phyloP scores from a whole-genome alignment of 2,329 filamentous ascomycete species.

The Fusarium subtropicale region DNA sequence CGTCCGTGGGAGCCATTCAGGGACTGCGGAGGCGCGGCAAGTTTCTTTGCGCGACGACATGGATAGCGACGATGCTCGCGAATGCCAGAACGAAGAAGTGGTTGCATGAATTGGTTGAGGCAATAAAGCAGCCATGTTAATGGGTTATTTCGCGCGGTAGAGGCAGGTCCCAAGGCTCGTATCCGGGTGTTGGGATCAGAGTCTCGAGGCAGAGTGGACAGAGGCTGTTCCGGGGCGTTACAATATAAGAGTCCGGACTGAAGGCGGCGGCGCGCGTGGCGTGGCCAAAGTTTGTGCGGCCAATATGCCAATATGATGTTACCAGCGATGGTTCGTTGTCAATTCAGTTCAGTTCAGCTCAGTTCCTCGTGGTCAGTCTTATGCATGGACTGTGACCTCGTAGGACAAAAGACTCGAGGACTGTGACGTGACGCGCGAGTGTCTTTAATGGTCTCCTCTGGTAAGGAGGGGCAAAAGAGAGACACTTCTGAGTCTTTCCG shows the following conservation, averaged over 20 bases:
- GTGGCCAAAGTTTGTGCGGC: constrained; percentile 40
- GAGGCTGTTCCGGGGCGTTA: constrained; percentile 36
- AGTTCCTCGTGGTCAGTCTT: constrained; percentile 32
- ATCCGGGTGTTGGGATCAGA: constrained; percentile 8
- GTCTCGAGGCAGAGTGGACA: constrained; percentile 20
- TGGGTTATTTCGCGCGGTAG: constrained; percentile 4
- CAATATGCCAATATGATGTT: constrained; percentile 40
- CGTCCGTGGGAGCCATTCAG: constrained; percentile 30
- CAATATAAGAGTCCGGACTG: constrained; percentile 43
- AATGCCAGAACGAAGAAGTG: constrained; percentile 29
- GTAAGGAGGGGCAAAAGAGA: constrained; percentile 27
- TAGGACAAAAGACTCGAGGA: constrained; percentile 21
- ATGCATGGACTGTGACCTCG: constrained; percentile 7
- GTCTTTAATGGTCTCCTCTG: constrained; percentile 33
- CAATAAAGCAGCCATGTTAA: constrained; percentile 38
- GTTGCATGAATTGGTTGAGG: constrained; percentile 31
- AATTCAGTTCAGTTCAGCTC: constrained; percentile 27
- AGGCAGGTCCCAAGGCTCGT: constrained; percentile 12
- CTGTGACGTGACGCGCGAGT: constrained; percentile 34
- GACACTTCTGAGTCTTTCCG: constrained; percentile 31
- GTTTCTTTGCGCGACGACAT: constrained; percentile 33
- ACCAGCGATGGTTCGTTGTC: constrained; percentile 25
- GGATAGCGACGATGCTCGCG: constrained; percentile 22
- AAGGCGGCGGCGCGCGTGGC: constrained; percentile 37
- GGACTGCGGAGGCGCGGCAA: constrained; percentile 20